Percentiles rank a stretch among this genome's conserved stretches.
Evolutionary conservation across 129 eudicot genomes (phyloP).

Genomic region (Lactuca saligna): DNA sequence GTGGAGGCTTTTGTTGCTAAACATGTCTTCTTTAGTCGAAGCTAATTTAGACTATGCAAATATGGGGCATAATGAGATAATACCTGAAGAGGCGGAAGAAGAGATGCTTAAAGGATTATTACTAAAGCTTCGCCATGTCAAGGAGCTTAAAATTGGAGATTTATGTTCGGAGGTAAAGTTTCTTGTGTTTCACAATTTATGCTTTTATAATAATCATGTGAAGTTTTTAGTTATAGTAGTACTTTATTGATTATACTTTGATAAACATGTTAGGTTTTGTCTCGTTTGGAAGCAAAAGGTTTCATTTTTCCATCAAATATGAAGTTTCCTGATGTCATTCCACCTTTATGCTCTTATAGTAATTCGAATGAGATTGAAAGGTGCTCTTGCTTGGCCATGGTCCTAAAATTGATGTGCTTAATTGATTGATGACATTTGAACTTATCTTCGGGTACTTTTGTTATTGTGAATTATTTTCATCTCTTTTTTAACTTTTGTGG

Average conservation of each 20-base stretch:
- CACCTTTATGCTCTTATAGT: too few relatives aligned
- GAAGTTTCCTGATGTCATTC: too few relatives aligned
- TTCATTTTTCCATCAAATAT: too few relatives aligned
- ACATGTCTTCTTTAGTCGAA: background rate
- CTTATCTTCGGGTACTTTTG: too few relatives aligned
- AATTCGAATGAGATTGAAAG: too few relatives aligned
- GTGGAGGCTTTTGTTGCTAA: background rate
- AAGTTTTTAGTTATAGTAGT: background rate
- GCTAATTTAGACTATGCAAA: background rate
- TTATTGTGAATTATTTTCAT: constrained; percentile 44
- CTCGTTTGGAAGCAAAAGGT: too few relatives aligned
- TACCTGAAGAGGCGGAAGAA: background rate
- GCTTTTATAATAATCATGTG: background rate
- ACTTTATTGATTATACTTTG: background rate
- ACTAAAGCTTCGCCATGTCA: background rate
- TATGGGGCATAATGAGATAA: background rate
- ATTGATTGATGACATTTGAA: too few relatives aligned
- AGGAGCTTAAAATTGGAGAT: background rate
- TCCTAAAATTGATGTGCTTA: too few relatives aligned
- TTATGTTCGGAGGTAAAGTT: background rate
- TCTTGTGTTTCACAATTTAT: background rate
- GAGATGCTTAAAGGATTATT: background rate
- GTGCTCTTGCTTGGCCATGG: too few relatives aligned
- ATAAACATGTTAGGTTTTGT: background rate
- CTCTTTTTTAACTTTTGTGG: too few relatives aligned